Evolutionary conservation across 345 rosid genomes (phyloP).

Genomic region (Anacardium occidentale): DNA sequence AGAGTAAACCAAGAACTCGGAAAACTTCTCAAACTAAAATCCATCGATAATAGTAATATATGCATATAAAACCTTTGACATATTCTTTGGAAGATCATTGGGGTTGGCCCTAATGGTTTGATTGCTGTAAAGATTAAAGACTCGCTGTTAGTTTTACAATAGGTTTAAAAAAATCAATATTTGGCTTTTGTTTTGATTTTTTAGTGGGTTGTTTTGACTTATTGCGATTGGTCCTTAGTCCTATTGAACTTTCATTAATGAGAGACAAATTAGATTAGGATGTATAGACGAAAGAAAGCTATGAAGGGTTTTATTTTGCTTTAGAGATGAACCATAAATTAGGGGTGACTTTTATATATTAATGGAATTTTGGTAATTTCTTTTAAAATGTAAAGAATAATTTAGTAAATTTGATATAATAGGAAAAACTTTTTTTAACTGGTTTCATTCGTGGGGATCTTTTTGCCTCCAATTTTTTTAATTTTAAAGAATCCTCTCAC

Average conservation of each 20-base stretch:
- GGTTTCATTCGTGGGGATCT: no score
- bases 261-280: conserved; percentile 24
- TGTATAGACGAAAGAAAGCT: conserved; percentile 40
- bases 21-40: conserved; percentile 25
- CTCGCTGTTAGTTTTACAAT: neutral
- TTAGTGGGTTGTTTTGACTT: conserved; percentile 26
- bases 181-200: conserved; percentile 9
- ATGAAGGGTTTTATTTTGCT: conserved; percentile 20
- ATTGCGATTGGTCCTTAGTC: conserved; percentile 36
- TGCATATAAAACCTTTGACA: conserved; percentile 21
- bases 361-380: no score
- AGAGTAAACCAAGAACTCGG: conserved; percentile 36
- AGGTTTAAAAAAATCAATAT: neutral
- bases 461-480: no score
- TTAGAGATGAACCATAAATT: no score
- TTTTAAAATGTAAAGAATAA: no score
- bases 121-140: conserved; percentile 9
- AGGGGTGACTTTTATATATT: no score
- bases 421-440: no score
- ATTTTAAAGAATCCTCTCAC: no score
- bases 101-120: conserved; percentile 44
- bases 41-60: conserved; percentile 5
- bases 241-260: conserved; percentile 19
- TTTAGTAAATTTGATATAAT: no score
- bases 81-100: conserved; percentile 44